Evolutionary conservation across 768 basidiomycete genomes (phyloP), one percentile per base, ranked within the genome.

Genomic region (Lactarius sp.): DNA sequence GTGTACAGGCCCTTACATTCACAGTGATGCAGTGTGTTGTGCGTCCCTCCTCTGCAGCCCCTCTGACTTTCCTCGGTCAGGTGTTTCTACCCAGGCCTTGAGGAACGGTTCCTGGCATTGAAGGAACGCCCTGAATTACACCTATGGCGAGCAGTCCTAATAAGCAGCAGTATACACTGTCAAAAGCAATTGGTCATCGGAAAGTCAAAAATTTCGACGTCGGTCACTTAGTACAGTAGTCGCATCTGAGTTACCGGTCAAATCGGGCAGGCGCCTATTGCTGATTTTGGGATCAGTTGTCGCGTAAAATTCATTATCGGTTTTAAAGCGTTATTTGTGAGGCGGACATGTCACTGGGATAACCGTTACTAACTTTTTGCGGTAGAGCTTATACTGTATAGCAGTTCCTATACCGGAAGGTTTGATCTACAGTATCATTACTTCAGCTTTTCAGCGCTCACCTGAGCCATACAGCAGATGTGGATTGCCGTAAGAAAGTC

Each of bases 341-440:
- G 92, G 2, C 56, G 55, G n/a, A 1, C 27, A 58, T 55, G 39
- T 62, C 31, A n/a, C 33, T 8, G 56, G n/a, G 44, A 58, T 41
- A 60, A 42, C 27, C 22, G 6, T 7, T 31, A n/a, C 71, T 69
- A 27, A 66, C 46, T 47, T 47, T 13, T 64, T 39, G 4, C 67
- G 13, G 33, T 67, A 98, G 95, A 97, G 74, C 76, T 92, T 42
- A 80, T 91, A 41, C n/a, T n/a, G n/a, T n/a, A n/a, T 98, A 96
- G 96, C 96, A 98, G 77, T 71, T 87, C 36, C 75, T 94, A 34
- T 98, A 98, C 71, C 97, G 92, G 89, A 96, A 97, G 80, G 87
- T 85, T 65, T 60, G 72, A 41, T 6, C 52, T 36, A n/a, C n/a
- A n/a, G n/a, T n/a, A 50, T 7, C 20, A 66, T 22, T 56, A 56